These are phyloP conservation scores for Aspergillus flavus DNA, from an alignment of 2,329 filamentous ascomycete genomes.

Conservation along the genomic window DNA sequence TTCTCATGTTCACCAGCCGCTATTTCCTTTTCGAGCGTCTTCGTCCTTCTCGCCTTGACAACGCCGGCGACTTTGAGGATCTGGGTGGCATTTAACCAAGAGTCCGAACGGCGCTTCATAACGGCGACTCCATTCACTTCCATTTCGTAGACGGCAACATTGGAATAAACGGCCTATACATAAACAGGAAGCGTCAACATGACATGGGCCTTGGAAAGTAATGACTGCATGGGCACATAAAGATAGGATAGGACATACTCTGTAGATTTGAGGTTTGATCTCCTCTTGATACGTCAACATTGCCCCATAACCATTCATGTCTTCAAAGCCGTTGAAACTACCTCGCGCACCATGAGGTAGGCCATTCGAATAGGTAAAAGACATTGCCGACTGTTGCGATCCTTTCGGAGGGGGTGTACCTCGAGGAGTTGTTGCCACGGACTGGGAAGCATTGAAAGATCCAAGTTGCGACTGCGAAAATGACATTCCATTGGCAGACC, in stretches of 20 bases:
- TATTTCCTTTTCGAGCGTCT: constrained; percentile 97
- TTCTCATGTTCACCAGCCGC: constrained; percentile 96
- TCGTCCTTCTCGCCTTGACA: constrained; percentile 96
- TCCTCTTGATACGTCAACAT: constrained; percentile 42
- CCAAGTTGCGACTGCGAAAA: constrained; percentile 44
- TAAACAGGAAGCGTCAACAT: neutral
- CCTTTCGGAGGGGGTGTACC: constrained; percentile 47
- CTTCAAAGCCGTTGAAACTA: constrained; percentile 44
- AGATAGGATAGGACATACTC: constrained; percentile 34
- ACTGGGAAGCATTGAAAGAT: constrained; percentile 49
- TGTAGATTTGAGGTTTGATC: constrained; percentile 52
- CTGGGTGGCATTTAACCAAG: constrained; percentile 97
- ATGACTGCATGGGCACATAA: neutral
- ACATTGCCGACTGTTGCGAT: constrained; percentile 47
- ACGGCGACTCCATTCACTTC: constrained; percentile 90
- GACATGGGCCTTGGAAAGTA: constrained; percentile 7
- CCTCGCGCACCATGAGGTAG: constrained; percentile 34
- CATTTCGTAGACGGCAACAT: constrained; percentile 98
- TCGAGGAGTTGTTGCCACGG: constrained; percentile 47
- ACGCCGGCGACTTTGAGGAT: constrained; percentile 97
- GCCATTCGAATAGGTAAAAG: constrained; percentile 44
- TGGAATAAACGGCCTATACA: constrained; percentile 80
- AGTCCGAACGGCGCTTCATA: constrained; percentile 93
- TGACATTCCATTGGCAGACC: constrained; percentile 40
- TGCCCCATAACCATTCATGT: constrained; percentile 43